phyloP scores from a whole-genome alignment of 1,284 basidiomycete genomes.

The Phaffia rhodozyma region DNA sequence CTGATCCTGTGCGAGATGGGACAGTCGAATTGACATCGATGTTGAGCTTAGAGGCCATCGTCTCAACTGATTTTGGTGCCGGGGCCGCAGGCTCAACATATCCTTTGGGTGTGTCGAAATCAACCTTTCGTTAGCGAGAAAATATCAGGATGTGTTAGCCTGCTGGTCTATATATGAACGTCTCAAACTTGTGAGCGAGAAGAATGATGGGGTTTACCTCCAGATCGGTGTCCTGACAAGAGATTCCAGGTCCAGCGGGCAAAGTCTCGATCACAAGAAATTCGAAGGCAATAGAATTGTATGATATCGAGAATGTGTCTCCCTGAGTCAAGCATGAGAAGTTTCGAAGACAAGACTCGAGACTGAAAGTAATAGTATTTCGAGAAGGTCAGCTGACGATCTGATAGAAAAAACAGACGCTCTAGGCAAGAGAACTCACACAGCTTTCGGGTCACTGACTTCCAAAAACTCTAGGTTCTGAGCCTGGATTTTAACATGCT shows the following conservation, averaged over 20 bases:
- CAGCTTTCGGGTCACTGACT: constrained; percentile 79
- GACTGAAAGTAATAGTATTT: constrained; percentile 40
- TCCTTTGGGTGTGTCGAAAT: constrained; percentile 48
- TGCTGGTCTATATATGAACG: constrained; percentile 15
- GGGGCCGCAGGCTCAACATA: constrained; percentile 81
- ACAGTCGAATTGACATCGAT: constrained; percentile 78
- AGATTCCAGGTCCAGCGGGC: constrained; percentile 80
- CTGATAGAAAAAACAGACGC: neutral
- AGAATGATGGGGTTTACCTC: constrained; percentile 45
- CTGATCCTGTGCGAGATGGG: constrained; percentile 64
- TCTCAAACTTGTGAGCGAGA: neutral
- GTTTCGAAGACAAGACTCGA: constrained; percentile 89
- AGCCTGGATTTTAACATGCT: constrained; percentile 92
- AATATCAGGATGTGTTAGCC: neutral
- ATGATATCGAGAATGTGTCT: constrained; percentile 82
- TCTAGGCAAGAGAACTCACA: constrained; percentile 47
- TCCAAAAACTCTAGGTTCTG: constrained; percentile 92
- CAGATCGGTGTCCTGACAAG: constrained; percentile 87
- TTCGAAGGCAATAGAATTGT: constrained; percentile 87
- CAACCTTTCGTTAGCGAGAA: constrained; percentile 32
- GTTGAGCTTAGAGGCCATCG: constrained; percentile 95
- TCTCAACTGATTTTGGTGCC: constrained; percentile 65
- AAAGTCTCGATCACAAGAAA: constrained; percentile 89
- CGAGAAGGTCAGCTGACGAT: neutral
- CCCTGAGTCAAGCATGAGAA: constrained; percentile 83